Base-by-base conservation (phyloP, 306 rosid genomes). In the Medicago arabica region DNA sequence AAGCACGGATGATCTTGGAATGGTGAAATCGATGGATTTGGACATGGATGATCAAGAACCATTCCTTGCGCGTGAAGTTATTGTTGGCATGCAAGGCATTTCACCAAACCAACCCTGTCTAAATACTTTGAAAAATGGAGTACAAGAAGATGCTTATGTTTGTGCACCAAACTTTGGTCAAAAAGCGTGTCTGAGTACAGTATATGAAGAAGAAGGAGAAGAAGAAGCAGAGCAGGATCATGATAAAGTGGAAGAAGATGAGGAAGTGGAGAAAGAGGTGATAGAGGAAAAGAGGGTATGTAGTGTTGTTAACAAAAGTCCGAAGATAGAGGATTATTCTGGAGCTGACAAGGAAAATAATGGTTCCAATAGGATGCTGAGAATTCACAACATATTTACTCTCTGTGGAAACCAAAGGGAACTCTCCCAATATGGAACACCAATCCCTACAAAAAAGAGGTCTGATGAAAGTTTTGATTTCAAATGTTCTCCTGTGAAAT, bases 41-140 rank as follows among this genome's bases (percentile, higher is more conserved):
- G 99, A 92, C 88, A 84, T 89, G 97, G 99, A 96, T 74, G 99
- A 96, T 77, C 96, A 83, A 80, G 97, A 92, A 82, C 92, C 97
- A 0, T 58, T 95, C 0, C 80, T 69, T 65, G 83, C 75, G 49
- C 74, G 78, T 2, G 96, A 88, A 77, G 83, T 90, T 69, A 71
- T 80, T 44, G 75, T 85, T 10, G 92, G 92, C 10, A 76, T 76
- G 71, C 85, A 84, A 60, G 83, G 78, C 54, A 36, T 81, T 57
- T 72, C 83, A 23, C 38, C 64, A 46, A 80, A 67, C 31, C 87
- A 81, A 55, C 82, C 85, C 41, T 64, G 47, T 47, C 40, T 78
- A 39, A 84, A 49, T 54, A 51, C 70, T 61, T 47, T 81, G 68
- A 82, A 65, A 4, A 41, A 41, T 53, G 82, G 74, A 34, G 82